These are phyloP conservation scores for Psilocybe mexicana DNA, from an alignment of 1,284 basidiomycete genomes.

Conservation along the genomic window DNA sequence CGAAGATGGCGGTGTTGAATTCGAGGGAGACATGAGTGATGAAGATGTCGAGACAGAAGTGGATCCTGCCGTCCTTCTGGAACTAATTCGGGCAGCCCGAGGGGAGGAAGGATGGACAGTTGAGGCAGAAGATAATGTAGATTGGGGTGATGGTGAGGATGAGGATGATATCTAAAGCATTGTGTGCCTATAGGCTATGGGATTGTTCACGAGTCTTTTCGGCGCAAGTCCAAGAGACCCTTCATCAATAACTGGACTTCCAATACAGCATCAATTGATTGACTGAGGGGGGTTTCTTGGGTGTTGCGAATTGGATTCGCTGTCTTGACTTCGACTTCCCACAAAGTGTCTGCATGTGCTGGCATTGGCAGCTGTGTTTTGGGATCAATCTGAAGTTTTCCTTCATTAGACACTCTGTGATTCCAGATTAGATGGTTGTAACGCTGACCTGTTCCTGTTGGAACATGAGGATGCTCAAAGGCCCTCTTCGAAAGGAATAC, in stretches of 20 bases:
- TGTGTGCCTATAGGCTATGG: background rate
- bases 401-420: background rate
- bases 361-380: slow-evolving; percentile 72
- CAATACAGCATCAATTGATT: slow-evolving; percentile 68
- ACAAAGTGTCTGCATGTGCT: slow-evolving; percentile 71
- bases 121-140: slow-evolving; percentile 55
- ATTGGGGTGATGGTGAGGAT: slow-evolving; percentile 58
- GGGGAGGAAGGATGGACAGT: slow-evolving; percentile 27
- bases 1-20: slow-evolving; percentile 28
- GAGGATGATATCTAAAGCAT: slow-evolving; percentile 21
- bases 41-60: slow-evolving; percentile 36
- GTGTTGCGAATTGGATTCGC: slow-evolving; percentile 73
- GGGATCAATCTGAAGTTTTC: slow-evolving; percentile 53
- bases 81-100: slow-evolving; percentile 49
- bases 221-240: slow-evolving; percentile 68
- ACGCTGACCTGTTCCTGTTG: slow-evolving; percentile 73
- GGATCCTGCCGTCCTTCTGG: slow-evolving; percentile 50
- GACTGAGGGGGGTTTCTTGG: slow-evolving; percentile 62
- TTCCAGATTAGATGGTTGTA: background rate
- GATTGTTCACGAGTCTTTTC: slow-evolving; percentile 49
- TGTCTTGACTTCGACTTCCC: slow-evolving; percentile 84
- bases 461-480: slow-evolving; percentile 75
- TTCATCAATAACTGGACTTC: slow-evolving; percentile 81
- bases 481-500: slow-evolving; percentile 69
- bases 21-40: slow-evolving; percentile 37